phyloP scores from a whole-genome alignment of 163 green algal species.

The Chlorella variabilis region DNA sequence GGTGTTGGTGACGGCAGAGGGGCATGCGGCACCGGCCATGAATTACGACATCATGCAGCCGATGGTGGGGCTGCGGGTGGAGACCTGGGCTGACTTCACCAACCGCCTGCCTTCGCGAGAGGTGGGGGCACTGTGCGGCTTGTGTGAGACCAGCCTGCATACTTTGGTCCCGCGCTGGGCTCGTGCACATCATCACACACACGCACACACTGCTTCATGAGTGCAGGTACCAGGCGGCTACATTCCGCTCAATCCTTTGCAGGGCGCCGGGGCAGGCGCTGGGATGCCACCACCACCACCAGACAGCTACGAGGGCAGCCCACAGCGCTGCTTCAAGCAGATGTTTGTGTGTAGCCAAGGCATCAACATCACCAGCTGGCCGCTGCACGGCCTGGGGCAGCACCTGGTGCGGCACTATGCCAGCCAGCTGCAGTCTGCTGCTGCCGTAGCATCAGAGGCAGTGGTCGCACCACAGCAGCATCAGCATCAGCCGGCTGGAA shows the following conservation, averaged over 20 bases:
- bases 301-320: slow-evolving; percentile 2
- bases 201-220: neutral
- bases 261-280: too few species aligned
- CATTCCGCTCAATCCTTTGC: too few species aligned
- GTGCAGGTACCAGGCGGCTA: neutral
- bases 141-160: too few species aligned
- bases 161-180: too few species aligned
- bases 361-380: slow-evolving; percentile 3
- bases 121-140: too few species aligned
- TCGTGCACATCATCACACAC: neutral
- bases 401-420: neutral
- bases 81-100: slow-evolving; percentile 17
- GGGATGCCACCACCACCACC: too few species aligned
- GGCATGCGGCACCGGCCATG: neutral
- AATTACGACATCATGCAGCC: slow-evolving; percentile 11
- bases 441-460: neutral
- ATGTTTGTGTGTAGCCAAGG: slow-evolving; percentile 1
- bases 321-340: slow-evolving; percentile 7
- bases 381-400: neutral
- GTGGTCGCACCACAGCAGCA: neutral
- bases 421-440: neutral
- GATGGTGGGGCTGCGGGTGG: neutral
- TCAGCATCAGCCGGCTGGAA: neutral
- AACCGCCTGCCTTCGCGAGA: neutral
- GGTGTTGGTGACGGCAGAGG: slow-evolving; percentile 28